A percentile compares a stretch with the other conserved stretches of the same genome.
Conservation (phyloP, 257 asterid species). For the Verbena officinalis region DNA sequence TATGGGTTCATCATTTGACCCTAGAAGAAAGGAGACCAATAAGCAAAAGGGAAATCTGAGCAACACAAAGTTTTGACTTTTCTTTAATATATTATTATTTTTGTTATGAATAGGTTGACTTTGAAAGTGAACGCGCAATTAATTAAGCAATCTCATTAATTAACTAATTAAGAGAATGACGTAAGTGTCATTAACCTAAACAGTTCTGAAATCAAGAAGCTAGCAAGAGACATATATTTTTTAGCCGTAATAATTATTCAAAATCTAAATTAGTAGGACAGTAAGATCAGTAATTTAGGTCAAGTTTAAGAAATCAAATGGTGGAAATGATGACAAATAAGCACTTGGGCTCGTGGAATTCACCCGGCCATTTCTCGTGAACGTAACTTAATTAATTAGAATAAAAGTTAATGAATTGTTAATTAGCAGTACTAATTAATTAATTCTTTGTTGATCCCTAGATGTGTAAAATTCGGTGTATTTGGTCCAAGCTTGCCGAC, state of each 20-base stretch:
- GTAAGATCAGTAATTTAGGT: neutral
- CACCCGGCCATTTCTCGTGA: constrained; percentile 25
- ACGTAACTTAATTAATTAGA: neutral
- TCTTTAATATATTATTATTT: constrained; percentile 7
- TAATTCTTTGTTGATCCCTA: constrained; percentile 59
- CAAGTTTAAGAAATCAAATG: constrained; percentile 29
- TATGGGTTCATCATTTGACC: constrained; percentile 3
- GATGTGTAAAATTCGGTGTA: constrained; percentile 44
- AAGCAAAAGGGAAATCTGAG: constrained; percentile 1
- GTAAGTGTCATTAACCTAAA: constrained; percentile 21
- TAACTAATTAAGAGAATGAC: constrained; percentile 24
- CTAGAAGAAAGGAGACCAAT: constrained; percentile 1
- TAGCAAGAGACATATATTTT: neutral
- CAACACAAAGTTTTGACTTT: constrained; percentile 31
- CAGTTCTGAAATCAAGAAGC: constrained; percentile 28
- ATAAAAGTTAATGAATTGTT: constrained; percentile 20
- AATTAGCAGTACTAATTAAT: no score
- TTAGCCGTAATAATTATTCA: neutral
- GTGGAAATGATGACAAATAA: constrained; percentile 39
- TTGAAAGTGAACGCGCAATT: constrained; percentile 25
- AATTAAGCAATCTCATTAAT: constrained; percentile 19
- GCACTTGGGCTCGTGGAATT: constrained; percentile 39
- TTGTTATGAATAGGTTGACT: constrained; percentile 41
- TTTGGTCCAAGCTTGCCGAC: constrained; percentile 37
- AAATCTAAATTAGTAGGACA: neutral